Evolutionary conservation across 108 stramenopile genomes (phyloP).

Genomic region (Craspedostauros australis): DNA sequence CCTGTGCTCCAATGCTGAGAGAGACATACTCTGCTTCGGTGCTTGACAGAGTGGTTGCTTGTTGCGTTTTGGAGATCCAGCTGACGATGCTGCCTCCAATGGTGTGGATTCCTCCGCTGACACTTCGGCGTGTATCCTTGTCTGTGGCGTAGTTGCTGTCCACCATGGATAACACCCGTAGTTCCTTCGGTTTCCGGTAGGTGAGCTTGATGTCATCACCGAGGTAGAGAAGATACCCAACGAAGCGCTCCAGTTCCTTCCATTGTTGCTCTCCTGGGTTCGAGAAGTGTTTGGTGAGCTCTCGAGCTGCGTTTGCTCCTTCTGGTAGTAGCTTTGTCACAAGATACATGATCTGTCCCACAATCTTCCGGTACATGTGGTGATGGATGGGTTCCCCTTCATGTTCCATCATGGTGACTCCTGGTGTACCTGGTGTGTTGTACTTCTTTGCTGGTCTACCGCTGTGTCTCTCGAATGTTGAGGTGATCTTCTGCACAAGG

Average conservation of each 20-base stretch:
- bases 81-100: too few species aligned
- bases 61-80: too few species aligned
- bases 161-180: not conserved
- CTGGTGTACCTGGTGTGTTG: conserved; percentile 11
- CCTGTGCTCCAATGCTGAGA: too few species aligned
- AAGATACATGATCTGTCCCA: conserved; percentile 12
- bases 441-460: conserved; percentile 1
- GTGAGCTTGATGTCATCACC: conserved; percentile 1
- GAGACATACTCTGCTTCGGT: too few species aligned
- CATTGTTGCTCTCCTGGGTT: conserved; percentile 4
- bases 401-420: conserved; percentile 2
- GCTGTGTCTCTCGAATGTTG: not conserved
- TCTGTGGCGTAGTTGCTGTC: conserved; percentile 16
- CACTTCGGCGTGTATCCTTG: too few species aligned
- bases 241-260: conserved; percentile 14
- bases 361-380: conserved; percentile 3
- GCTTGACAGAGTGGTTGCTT: too few species aligned
- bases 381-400: not conserved
- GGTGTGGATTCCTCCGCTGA: too few species aligned
- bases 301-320: conserved; percentile 8
- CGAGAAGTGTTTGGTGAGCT: conserved; percentile 1
- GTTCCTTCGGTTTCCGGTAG: conserved; percentile 1
- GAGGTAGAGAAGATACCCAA: conserved; percentile 3
- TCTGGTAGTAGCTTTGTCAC: conserved; percentile 7
- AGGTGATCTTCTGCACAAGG: not conserved